Conservation (phyloP, 129 eudicot species). For the Scalesia atractyloides region DNA sequence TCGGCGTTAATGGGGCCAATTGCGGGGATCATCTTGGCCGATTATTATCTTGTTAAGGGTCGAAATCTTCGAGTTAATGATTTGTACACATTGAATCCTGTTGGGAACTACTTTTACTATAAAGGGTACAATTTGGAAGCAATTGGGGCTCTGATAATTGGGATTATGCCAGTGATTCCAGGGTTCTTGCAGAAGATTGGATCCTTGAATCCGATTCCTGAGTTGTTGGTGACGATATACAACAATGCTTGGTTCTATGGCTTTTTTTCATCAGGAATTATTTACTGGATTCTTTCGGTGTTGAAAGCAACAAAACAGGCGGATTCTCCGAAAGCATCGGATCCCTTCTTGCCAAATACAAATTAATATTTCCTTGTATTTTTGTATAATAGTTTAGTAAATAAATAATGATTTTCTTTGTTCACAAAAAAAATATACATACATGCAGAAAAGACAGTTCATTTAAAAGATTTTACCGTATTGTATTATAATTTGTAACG, state of each 20-base stretch:
- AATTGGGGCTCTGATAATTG: slow-evolving; percentile 54
- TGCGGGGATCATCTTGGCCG: slow-evolving; percentile 67
- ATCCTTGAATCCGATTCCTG: slow-evolving; percentile 46
- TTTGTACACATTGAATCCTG: slow-evolving; percentile 53
- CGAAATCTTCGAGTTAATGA: slow-evolving; percentile 49
- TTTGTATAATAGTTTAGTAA: neutral
- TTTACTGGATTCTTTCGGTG: slow-evolving; percentile 55
- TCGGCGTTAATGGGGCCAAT: slow-evolving; percentile 88
- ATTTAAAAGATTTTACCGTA: too few species aligned
- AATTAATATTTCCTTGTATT: slow-evolving; percentile 6
- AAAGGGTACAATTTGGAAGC: slow-evolving; percentile 82
- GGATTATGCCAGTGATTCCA: slow-evolving; percentile 89
- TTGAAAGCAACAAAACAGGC: slow-evolving; percentile 26
- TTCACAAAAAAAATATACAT: neutral
- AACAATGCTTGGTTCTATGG: slow-evolving; percentile 93
- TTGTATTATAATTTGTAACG: too few species aligned
- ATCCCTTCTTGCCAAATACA: slow-evolving; percentile 50
- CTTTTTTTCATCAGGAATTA: slow-evolving; percentile 58
- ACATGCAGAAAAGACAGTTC: neutral
- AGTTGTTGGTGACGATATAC: slow-evolving; percentile 42
- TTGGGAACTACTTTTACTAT: slow-evolving; percentile 63
- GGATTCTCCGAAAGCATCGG: slow-evolving; percentile 25
- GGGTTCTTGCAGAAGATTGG: slow-evolving; percentile 84
- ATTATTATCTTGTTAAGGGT: slow-evolving; percentile 65
- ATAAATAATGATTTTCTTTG: neutral